Base-by-base conservation (phyloP, 140 eudicot species). In the Flaveria floridana region DNA sequence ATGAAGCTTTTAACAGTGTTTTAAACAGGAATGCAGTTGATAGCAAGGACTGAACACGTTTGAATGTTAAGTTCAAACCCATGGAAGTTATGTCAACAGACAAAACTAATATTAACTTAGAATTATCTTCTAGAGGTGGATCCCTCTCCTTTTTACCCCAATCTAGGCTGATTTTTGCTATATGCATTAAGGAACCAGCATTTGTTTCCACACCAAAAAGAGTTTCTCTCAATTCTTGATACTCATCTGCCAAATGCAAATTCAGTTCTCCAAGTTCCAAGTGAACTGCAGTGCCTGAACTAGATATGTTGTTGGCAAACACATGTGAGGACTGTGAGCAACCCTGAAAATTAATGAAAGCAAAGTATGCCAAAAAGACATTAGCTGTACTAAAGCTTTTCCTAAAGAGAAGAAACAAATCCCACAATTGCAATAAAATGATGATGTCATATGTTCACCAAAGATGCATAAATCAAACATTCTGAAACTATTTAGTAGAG, bases 311-410 rank as follows among this genome's bases (percentile, higher is more conserved):
- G 82, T 94, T 94, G 71, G 99, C 97, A 80, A 85, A 88, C 65
- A 94, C 83, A 64, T 94, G 97, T 18, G 95, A 90, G 42, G 97
- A 94, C 74, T 94, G 97, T 39, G 96, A 94, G 87, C 99, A 94
- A 63, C 91, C 94, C 99, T 94, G 97, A 79, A 79, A 68, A 70
- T 65, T 65, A 69, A 46, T 23, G 26, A 10, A 51, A 82, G 51
- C n/a, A 51, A 26, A 62, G 13, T 74, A 52, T 26, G 30, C 62
- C 48, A 56, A 53, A 25, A 72, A 53, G 19, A 71, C 14, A 16
- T 65, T 13, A 71, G 72, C 42, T 66, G 57, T 13, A 64, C 28
- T 7, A n/a, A 39, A 68, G 53, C 75, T 75, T 5, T 34, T 75
- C 41, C 15, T 7, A 66, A 67, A 41, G 68, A 14, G 52, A 23